Evolutionary conservation across 1,284 basidiomycete species (phyloP), one percentile per base, ranked within the genome.

Genomic region (Pseudozyma thailandica): DNA sequence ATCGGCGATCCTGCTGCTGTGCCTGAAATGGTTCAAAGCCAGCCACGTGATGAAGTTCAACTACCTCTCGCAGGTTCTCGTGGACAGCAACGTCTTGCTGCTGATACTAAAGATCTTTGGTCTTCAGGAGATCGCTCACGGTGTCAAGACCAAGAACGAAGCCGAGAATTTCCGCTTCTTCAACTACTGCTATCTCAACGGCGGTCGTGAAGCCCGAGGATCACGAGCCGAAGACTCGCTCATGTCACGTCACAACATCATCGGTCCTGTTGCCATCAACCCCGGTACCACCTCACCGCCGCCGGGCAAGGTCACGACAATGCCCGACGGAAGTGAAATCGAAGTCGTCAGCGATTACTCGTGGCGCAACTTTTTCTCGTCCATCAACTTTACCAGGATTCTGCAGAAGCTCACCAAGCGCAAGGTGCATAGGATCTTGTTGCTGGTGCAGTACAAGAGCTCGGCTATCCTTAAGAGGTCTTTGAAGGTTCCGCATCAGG

Each of bases 91-190:
- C 80, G 96, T 94, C 79, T 85, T 98, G 4, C 85, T 98, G 30
- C 87, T 98, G 25, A 92, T 98, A 50, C 85, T 98, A 79, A 98
- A 98, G 86, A 96, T 98, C 90, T 98, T 98, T 84, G 94, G 94
- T 12, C 84, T 98, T 71, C 93, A 95, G 82, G 96, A 98, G 80
- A 90, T 96, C 6, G 88, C 91, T 1, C 87, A 87, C 15, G 89
- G 90, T 7, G 90, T 98, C 25, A 87, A 92, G 43, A 90, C 92
- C 13, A 93, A 91, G 83, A 92, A 93, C 45, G 95, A 98, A 79
- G 90, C 90, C 21, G 90, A 90, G 5, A 91, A 69, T 54, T 42
- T 74, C 53, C 94, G 93, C 84, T 97, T 98, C 86, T 98, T 98
- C 88, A 90, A 90, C 45, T 98, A 93, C 81, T 97, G 95, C 82